phyloP scores from a whole-genome alignment of 129 eudicot genomes.

The Glebionis coronaria region DNA sequence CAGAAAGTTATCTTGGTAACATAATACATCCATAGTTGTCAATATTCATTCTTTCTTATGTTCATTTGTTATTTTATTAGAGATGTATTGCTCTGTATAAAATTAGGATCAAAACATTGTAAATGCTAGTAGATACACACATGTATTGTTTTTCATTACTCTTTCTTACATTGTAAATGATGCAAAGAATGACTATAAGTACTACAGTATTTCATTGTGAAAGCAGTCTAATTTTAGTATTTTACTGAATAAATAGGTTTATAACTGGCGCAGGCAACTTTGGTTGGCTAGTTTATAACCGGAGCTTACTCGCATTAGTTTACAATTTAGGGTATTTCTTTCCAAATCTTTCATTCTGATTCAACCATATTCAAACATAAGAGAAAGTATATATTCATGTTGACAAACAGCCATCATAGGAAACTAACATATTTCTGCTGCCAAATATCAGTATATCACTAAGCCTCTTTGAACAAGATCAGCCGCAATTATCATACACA shows the following conservation, averaged over 20 bases:
- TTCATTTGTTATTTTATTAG: conserved; percentile 6
- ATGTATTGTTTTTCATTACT: not conserved
- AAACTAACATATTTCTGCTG: not conserved
- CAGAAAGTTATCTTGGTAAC: not conserved
- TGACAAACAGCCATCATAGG: too few species aligned
- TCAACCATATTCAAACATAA: not conserved
- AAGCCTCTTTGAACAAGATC: not conserved
- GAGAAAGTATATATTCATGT: too few species aligned
- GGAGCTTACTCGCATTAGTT: too few species aligned
- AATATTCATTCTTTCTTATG: conserved; percentile 2
- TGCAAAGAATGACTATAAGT: not conserved
- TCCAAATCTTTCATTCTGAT: not conserved
- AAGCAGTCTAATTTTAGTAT: not conserved
- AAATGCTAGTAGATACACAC: conserved; percentile 9
- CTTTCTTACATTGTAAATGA: not conserved
- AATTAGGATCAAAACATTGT: conserved; percentile 18
- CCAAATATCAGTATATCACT: not conserved
- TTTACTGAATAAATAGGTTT: too few species aligned
- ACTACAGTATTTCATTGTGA: not conserved
- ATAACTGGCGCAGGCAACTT: too few species aligned
- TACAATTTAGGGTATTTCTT: too few species aligned
- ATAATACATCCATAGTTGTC: not conserved
- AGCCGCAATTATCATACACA: conserved; percentile 14
- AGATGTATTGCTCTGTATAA: conserved; percentile 5
- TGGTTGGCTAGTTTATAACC: too few species aligned